These are phyloP conservation scores for Fusarium begoniae DNA, from an alignment of 2,329 filamentous ascomycete genomes.

Conservation along the genomic window DNA sequence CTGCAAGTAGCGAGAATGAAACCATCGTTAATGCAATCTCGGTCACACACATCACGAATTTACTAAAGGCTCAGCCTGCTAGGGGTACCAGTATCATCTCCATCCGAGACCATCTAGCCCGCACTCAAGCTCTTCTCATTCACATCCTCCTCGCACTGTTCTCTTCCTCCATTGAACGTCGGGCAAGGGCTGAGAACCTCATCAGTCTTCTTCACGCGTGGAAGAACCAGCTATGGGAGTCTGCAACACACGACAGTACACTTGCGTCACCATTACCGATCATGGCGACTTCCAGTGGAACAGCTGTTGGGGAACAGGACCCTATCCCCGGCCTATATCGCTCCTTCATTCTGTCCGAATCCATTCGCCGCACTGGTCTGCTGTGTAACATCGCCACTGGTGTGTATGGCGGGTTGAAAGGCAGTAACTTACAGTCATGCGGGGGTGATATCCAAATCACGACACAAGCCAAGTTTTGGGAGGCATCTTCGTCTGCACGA, in stretches of 20 bases:
- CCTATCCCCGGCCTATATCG: background rate
- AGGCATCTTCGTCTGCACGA: background rate
- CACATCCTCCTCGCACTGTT: background rate
- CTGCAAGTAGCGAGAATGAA: background rate
- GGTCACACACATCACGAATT: background rate
- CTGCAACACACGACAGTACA: background rate
- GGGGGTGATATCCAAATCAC: background rate
- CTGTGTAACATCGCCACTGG: background rate
- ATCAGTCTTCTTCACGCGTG: background rate
- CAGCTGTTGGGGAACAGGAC: background rate
- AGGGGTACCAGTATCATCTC: rapidly evolving
- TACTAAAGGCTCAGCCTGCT: rapidly evolving
- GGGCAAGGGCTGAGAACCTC: background rate
- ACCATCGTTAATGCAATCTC: background rate
- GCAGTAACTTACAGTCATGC: background rate
- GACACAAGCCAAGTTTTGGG: background rate
- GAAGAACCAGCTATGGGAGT: background rate
- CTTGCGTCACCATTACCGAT: background rate
- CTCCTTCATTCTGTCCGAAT: background rate
- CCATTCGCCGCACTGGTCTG: background rate
- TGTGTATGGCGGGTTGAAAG: background rate
- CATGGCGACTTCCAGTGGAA: rapidly evolving
- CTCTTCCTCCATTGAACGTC: background rate
- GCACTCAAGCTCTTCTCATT: background rate
- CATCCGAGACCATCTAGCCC: background rate